Conservation (phyloP, 495 filamentous ascomycete genomes). For the Pyrenula aspistea region DNA sequence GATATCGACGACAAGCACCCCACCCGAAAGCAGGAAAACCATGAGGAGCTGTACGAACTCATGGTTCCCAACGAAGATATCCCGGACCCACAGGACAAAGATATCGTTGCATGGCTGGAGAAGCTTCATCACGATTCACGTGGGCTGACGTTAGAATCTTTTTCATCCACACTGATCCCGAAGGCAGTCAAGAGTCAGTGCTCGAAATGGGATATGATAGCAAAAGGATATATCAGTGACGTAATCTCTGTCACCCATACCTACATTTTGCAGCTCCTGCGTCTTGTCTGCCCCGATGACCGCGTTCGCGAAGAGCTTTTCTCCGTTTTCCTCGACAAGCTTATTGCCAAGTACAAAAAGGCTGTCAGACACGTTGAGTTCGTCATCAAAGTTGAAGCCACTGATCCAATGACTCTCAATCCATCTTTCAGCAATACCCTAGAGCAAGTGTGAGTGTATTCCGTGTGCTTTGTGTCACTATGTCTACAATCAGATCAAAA, state of each 20-base stretch:
- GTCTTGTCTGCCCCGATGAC: slow-evolving; percentile 22
- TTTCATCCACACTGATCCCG: slow-evolving; percentile 26
- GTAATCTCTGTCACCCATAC: slow-evolving; percentile 30
- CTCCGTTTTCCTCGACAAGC: slow-evolving; percentile 25
- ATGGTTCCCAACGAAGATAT: slow-evolving; percentile 6
- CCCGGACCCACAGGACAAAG: neutral
- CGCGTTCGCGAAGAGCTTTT: slow-evolving; percentile 24
- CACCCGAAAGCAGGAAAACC: slow-evolving; percentile 3
- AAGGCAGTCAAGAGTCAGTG: slow-evolving; percentile 42
- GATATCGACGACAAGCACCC: slow-evolving; percentile 3
- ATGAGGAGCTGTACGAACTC: slow-evolving; percentile 16
- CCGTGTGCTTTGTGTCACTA: too few species aligned
- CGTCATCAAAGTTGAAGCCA: slow-evolving; percentile 36
- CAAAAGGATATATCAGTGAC: slow-evolving; percentile 30
- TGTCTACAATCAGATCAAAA: too few species aligned
- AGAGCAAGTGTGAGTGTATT: slow-evolving; percentile 13
- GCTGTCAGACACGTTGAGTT: slow-evolving; percentile 30
- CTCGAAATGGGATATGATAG: slow-evolving; percentile 36
- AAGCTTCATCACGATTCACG: slow-evolving; percentile 15
- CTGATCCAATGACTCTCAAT: slow-evolving; percentile 34
- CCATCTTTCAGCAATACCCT: slow-evolving; percentile 41
- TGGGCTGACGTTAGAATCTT: slow-evolving; percentile 27
- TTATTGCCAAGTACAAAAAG: slow-evolving; percentile 28
- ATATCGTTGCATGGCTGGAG: slow-evolving; percentile 21
- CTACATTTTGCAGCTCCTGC: slow-evolving; percentile 30